Evolutionary conservation across 2,329 filamentous ascomycete genomes (phyloP).

Genomic region (Metarhizium rileyi): DNA sequence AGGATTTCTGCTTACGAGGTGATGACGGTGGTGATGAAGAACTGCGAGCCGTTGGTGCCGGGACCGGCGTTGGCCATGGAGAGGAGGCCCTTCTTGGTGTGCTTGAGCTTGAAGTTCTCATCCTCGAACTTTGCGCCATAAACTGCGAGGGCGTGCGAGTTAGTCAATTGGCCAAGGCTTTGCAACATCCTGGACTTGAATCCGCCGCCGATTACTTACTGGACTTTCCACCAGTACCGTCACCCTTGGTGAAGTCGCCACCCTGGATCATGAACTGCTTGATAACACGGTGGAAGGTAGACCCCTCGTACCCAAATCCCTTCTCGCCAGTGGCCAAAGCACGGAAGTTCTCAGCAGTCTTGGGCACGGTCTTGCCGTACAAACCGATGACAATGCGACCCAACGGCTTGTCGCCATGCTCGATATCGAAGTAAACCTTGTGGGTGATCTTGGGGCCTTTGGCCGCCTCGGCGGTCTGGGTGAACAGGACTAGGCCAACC

Average conservation of each 20-base stretch:
- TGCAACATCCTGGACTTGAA: background rate
- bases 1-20: conserved; percentile 49
- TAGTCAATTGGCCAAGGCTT: conserved; percentile 10
- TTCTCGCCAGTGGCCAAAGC: conserved; percentile 78
- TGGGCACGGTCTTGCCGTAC: conserved; percentile 79
- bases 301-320: conserved; percentile 74
- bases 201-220: conserved; percentile 40
- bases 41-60: conserved; percentile 83
- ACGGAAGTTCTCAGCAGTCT: conserved; percentile 66
- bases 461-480: conserved; percentile 61
- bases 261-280: conserved; percentile 89
- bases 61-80: conserved; percentile 81
- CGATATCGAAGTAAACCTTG: conserved; percentile 87
- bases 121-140: conserved; percentile 77
- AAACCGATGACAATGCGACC: conserved; percentile 74
- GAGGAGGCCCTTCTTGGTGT: conserved; percentile 73
- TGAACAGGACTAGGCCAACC: conserved; percentile 64
- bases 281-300: conserved; percentile 83
- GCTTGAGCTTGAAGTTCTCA: conserved; percentile 94
- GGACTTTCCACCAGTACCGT: conserved; percentile 78
- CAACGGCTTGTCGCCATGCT: conserved; percentile 62
- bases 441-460: conserved; percentile 93
- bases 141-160: conserved; percentile 35
- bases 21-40: conserved; percentile 80
- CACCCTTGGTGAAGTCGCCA: conserved; percentile 75